Percentiles rank a stretch among this genome's conserved stretches.
These are phyloP conservation scores for Starmerella potacharoeniae DNA, from an alignment of 805 yeast species.

Conservation along the genomic window DNA sequence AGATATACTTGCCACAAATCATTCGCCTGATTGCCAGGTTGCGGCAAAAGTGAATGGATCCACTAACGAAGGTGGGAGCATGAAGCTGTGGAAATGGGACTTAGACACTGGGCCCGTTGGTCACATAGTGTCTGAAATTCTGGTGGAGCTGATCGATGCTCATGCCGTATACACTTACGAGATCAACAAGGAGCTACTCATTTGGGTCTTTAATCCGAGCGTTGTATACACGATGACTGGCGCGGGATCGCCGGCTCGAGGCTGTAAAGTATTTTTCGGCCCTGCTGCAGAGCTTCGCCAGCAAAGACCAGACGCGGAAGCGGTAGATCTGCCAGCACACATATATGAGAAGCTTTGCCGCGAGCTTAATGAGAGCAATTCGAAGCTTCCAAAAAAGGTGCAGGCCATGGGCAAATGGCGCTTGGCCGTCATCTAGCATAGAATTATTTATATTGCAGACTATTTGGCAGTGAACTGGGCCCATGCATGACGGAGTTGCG, in stretches of 20 bases:
- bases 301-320: conserved; percentile 35
- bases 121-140: conserved; percentile 13
- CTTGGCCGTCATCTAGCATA: conserved; percentile 22
- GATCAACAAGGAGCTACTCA: conserved; percentile 13
- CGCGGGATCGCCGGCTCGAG: conserved; percentile 19
- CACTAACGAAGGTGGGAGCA: not conserved
- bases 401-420: conserved; percentile 25
- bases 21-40: not conserved
- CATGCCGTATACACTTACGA: conserved; percentile 27
- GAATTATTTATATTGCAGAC: not conserved
- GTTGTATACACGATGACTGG: conserved; percentile 25
- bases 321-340: conserved; percentile 27
- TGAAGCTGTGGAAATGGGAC: conserved; percentile 48
- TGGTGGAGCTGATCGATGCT: conserved; percentile 25
- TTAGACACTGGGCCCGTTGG: conserved; percentile 20
- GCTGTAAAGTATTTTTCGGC: conserved; percentile 40
- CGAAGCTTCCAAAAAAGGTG: conserved; percentile 29
- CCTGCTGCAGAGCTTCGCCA: conserved; percentile 26
- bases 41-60: too few relatives aligned
- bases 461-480: not conserved
- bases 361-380: conserved; percentile 27
- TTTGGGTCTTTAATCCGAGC: conserved; percentile 44
- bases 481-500: conserved; percentile 32
- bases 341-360: conserved; percentile 28
- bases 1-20: not conserved